These are phyloP conservation scores for Beauveria asiatica DNA, from an alignment of 2,329 filamentous ascomycete species.

Conservation along the genomic window DNA sequence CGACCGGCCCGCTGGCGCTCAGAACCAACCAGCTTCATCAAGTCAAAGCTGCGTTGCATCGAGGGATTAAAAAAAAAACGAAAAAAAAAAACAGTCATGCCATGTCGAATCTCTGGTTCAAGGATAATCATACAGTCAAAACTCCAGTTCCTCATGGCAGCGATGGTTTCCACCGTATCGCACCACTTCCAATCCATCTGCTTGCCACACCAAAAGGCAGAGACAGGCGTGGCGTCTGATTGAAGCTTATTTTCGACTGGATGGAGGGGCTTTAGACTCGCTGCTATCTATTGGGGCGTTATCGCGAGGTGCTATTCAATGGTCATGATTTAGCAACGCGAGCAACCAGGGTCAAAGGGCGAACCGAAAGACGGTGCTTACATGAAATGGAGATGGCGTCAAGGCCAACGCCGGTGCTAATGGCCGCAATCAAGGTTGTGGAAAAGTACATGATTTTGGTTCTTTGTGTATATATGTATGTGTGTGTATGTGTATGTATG, in stretches of 20 bases:
- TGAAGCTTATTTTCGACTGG: background rate
- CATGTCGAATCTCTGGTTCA: background rate
- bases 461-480: background rate
- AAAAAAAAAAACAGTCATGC: background rate
- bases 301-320: background rate
- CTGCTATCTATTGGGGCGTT: background rate
- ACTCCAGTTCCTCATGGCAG: background rate
- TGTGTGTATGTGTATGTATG: background rate
- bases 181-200: background rate
- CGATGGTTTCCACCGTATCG: background rate
- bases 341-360: background rate
- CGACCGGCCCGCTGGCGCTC: too few relatives aligned
- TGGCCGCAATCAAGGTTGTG: conserved; percentile 3
- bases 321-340: background rate
- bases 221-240: background rate
- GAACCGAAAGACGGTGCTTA: background rate
- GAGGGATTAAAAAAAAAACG: background rate
- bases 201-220: background rate
- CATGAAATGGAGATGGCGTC: background rate
- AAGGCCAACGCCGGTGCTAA: background rate
- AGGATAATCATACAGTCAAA: background rate
- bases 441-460: background rate
- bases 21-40: too few relatives aligned
- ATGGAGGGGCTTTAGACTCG: background rate
- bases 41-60: too few relatives aligned